Conservation (phyloP, 768 basidiomycete species). For the Ephemerocybe angulata region DNA sequence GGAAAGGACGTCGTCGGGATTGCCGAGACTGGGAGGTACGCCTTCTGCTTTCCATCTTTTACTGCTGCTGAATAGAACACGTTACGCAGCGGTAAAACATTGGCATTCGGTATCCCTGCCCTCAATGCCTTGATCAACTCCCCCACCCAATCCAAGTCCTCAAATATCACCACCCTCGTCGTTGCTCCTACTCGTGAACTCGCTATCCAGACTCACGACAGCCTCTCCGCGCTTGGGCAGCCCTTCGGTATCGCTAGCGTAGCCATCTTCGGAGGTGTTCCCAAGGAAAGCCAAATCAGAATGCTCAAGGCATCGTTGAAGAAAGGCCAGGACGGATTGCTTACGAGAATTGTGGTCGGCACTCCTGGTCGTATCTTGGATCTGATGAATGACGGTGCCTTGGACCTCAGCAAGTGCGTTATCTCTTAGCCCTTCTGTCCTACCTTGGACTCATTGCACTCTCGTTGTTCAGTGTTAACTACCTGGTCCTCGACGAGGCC, state of each 20-base stretch:
- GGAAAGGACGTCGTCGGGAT: slow-evolving; percentile 92
- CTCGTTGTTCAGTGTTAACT: slow-evolving; percentile 59
- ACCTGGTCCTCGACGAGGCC: slow-evolving; percentile 95
- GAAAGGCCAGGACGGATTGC: slow-evolving; percentile 42
- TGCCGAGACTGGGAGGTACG: slow-evolving; percentile 89
- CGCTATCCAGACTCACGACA: slow-evolving; percentile 91
- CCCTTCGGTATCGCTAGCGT: slow-evolving; percentile 76
- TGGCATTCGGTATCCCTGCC: slow-evolving; percentile 93
- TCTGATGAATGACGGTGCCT: slow-evolving; percentile 80
- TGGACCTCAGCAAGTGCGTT: slow-evolving; percentile 74
- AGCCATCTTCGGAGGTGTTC: slow-evolving; percentile 93
- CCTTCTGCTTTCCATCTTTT: neutral
- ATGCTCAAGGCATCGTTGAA: slow-evolving; percentile 56
- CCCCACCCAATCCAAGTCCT: slow-evolving; percentile 27
- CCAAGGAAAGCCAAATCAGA: slow-evolving; percentile 77
- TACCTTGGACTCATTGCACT: slow-evolving; percentile 5
- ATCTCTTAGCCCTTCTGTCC: neutral
- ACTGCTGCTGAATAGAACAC: neutral
- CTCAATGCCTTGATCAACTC: slow-evolving; percentile 58
- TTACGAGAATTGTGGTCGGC: slow-evolving; percentile 82
- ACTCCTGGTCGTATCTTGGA: slow-evolving; percentile 94
- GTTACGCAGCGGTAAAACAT: slow-evolving; percentile 79
- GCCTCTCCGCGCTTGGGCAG: slow-evolving; percentile 68
- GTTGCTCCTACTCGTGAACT: slow-evolving; percentile 95
- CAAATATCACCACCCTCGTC: slow-evolving; percentile 64